These are phyloP conservation scores for Fomitopsis pulvina DNA, from an alignment of 768 basidiomycete species.

Conservation along the genomic window DNA sequence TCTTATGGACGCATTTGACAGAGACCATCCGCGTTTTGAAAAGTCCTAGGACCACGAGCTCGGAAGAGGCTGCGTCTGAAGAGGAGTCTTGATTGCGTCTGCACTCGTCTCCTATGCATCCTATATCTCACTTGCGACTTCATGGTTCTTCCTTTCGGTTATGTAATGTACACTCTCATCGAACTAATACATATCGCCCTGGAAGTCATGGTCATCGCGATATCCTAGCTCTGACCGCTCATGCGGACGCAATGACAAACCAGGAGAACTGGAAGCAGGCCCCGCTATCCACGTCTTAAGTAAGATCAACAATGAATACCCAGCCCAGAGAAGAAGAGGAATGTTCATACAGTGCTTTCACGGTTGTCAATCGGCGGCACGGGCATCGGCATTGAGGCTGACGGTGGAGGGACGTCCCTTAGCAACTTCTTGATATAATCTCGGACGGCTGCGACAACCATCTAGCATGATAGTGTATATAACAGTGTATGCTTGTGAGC, in stretches of 20 bases:
- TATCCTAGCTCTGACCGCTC: constrained; percentile 22
- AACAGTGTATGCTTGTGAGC: too few relatives aligned
- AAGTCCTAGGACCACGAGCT: constrained; percentile 3
- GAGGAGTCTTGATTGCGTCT: not conserved
- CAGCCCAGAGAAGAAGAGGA: not conserved
- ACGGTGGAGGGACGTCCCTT: constrained; percentile 14
- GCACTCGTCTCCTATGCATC: not conserved
- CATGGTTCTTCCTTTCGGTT: not conserved
- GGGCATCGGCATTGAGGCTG: constrained; percentile 17
- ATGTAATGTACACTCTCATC: not conserved
- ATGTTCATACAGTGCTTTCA: constrained; percentile 14
- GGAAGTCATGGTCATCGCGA: constrained; percentile 27
- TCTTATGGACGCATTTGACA: constrained; percentile 20
- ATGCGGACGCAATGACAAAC: constrained; percentile 5
- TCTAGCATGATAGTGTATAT: too few relatives aligned
- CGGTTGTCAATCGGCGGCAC: constrained; percentile 3
- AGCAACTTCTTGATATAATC: constrained; percentile 64
- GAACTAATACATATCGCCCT: not conserved
- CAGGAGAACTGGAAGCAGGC: constrained; percentile 15
- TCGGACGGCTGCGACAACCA: constrained; percentile 56
- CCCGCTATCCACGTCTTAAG: constrained; percentile 29
- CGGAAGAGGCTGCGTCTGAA: not conserved
- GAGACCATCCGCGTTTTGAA: constrained; percentile 49
- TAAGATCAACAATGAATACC: constrained; percentile 2
- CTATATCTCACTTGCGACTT: not conserved